A percentile compares a stretch with the other conserved stretches of the same genome.
phyloP scores from a whole-genome alignment of 23 red algal genomes.

The Gracilaria vermiculophylla region DNA sequence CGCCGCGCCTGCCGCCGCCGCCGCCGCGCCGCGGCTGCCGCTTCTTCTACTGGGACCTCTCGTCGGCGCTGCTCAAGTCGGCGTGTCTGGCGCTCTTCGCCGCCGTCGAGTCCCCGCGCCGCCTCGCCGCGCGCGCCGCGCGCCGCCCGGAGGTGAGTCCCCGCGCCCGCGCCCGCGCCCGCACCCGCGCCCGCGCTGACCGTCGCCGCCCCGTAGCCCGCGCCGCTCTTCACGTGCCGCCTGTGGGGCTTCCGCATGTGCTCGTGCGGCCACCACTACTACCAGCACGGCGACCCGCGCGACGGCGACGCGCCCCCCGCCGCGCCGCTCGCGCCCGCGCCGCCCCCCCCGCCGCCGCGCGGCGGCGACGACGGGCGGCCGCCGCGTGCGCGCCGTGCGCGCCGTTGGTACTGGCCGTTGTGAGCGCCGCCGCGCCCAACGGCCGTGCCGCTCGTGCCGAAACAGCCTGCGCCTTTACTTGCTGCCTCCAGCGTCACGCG shows the following conservation, averaged over 20 bases:
- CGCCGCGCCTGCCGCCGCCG: background rate
- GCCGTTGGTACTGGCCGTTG: conserved; percentile 42
- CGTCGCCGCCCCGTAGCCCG: background rate
- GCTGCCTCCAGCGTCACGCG: too few species aligned
- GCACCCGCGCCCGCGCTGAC: too few species aligned
- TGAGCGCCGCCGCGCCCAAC: too few species aligned
- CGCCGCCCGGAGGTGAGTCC: conserved; percentile 8
- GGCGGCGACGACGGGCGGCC: too few species aligned
- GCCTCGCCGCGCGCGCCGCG: background rate
- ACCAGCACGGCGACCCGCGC: conserved; percentile 19
- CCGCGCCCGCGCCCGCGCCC: background rate
- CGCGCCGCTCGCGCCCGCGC: background rate
- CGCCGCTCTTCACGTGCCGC: conserved; percentile 31
- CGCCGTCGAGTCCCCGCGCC: conserved; percentile 37
- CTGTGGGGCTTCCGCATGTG: conserved; percentile 63
- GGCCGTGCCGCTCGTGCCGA: too few species aligned
- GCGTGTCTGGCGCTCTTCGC: conserved; percentile 36
- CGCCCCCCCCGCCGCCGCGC: background rate
- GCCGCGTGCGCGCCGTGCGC: too few species aligned
- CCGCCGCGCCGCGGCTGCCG: background rate
- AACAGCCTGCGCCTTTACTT: too few species aligned
- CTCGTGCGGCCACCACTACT: conserved; percentile 62
- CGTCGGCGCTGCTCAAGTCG: conserved; percentile 3
- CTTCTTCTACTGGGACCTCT: conserved; percentile 65
- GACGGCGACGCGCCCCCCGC: background rate